Conservation (phyloP, 2,329 filamentous ascomycete genomes). For the Cladosporium colombiae region DNA sequence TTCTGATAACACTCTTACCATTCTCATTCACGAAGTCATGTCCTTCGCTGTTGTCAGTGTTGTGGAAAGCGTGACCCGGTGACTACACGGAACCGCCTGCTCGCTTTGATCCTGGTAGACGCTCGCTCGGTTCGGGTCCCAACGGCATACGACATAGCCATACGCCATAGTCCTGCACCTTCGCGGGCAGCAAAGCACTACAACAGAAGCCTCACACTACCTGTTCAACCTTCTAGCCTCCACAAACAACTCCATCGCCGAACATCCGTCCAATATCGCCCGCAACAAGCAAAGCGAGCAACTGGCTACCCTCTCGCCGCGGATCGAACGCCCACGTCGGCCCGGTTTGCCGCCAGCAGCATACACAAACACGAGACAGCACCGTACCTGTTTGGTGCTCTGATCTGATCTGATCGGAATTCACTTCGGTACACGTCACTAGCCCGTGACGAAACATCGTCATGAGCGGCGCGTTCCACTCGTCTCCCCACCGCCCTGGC, state of each 20-base stretch:
- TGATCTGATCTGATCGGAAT: neutral
- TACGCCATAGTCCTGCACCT: slow-evolving; percentile 11
- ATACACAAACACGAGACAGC: neutral
- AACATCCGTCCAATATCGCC: neutral
- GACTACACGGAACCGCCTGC: neutral
- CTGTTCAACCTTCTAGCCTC: neutral
- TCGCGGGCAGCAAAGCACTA: neutral
- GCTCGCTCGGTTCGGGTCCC: slow-evolving; percentile 9
- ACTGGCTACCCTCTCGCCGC: neutral
- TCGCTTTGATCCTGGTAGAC: slow-evolving; percentile 7
- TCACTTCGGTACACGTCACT: neutral
- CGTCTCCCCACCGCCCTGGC: slow-evolving; percentile 13
- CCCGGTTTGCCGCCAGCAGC: slow-evolving; percentile 14
- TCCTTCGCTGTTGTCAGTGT: neutral
- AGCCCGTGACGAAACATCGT: neutral
- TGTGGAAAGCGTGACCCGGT: slow-evolving; percentile 1
- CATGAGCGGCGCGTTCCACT: slow-evolving; percentile 17
- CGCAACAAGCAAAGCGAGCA: slow-evolving; percentile 9
- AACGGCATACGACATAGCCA: slow-evolving; percentile 2
- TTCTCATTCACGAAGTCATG: neutral
- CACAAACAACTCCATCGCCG: neutral
- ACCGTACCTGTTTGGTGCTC: neutral
- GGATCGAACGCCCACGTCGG: slow-evolving; percentile 11
- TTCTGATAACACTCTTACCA: neutral
- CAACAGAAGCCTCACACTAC: neutral